These are phyloP conservation scores for Gentiana straminea DNA, from an alignment of 257 asterid genomes.

Conservation along the genomic window DNA sequence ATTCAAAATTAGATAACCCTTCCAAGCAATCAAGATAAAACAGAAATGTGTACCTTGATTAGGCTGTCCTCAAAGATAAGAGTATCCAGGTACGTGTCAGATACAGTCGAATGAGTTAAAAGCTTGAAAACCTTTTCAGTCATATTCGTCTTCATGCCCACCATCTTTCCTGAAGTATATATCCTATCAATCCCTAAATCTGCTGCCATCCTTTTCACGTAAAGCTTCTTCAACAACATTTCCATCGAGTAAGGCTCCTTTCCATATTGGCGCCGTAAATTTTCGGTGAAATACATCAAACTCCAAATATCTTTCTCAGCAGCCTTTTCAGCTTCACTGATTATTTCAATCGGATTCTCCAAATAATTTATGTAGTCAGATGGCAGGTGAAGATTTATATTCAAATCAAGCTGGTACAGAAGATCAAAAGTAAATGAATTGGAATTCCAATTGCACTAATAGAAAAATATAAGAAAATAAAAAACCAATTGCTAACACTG, in stretches of 20 bases:
- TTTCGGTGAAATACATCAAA: conserved; percentile 76
- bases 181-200: conserved; percentile 76
- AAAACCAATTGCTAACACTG: too few relatives aligned
- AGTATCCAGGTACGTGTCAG: conserved; percentile 54
- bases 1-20: not conserved
- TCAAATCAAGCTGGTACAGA: conserved; percentile 56
- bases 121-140: conserved; percentile 72
- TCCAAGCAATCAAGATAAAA: not conserved
- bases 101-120: conserved; percentile 65
- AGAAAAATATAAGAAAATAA: too few relatives aligned
- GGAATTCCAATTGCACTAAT: too few relatives aligned
- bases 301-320: conserved; percentile 79
- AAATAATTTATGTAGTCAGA: conserved; percentile 85
- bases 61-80: conserved; percentile 67
- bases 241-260: conserved; percentile 97
- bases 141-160: conserved; percentile 81
- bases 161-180: conserved; percentile 67
- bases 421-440: not conserved
- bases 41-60: conserved; percentile 51
- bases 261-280: conserved; percentile 78
- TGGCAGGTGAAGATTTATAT: conserved; percentile 82
- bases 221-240: conserved; percentile 80
- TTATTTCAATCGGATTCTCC: conserved; percentile 82
- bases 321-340: conserved; percentile 75
- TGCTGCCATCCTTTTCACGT: conserved; percentile 93